Percentiles rank a stretch among this genome's conserved stretches.
These are phyloP conservation scores for Malus orientalis DNA, from an alignment of 306 rosid species.

Conservation along the genomic window DNA sequence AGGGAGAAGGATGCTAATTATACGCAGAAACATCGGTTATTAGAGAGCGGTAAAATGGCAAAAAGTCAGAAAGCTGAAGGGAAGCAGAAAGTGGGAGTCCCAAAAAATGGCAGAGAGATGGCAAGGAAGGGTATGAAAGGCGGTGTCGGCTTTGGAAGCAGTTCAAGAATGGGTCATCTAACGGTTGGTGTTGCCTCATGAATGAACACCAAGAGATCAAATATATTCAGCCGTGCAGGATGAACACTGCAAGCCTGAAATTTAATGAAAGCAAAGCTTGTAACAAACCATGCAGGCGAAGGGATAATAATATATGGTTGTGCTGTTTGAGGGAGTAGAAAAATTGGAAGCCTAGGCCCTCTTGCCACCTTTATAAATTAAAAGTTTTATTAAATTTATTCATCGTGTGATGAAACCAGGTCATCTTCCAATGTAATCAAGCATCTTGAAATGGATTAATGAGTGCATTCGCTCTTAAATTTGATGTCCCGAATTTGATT, in stretches of 20 bases:
- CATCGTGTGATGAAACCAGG: background rate
- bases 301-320: constrained; percentile 5
- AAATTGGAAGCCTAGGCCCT: background rate
- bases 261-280: background rate
- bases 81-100: constrained; percentile 24
- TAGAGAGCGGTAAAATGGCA: constrained; percentile 23
- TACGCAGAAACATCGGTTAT: constrained; percentile 14
- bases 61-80: constrained; percentile 17
- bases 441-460: background rate
- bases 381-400: background rate
- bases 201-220: background rate
- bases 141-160: constrained; percentile 23
- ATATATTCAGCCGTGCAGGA: too few species aligned
- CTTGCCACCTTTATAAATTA: background rate
- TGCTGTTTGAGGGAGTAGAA: constrained; percentile 3
- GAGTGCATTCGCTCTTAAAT: background rate
- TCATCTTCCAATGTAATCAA: background rate
- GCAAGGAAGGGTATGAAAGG: constrained; percentile 19
- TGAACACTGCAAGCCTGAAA: too few species aligned
- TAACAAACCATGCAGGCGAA: background rate
- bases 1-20: constrained; percentile 15
- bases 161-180: constrained; percentile 35
- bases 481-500: too few species aligned
- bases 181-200: constrained; percentile 47
- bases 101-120: constrained; percentile 22